A percentile compares a stretch with the other conserved stretches of the same genome.
Conservation (phyloP, 768 basidiomycete genomes). For the Leucocoprinus sp. region DNA sequence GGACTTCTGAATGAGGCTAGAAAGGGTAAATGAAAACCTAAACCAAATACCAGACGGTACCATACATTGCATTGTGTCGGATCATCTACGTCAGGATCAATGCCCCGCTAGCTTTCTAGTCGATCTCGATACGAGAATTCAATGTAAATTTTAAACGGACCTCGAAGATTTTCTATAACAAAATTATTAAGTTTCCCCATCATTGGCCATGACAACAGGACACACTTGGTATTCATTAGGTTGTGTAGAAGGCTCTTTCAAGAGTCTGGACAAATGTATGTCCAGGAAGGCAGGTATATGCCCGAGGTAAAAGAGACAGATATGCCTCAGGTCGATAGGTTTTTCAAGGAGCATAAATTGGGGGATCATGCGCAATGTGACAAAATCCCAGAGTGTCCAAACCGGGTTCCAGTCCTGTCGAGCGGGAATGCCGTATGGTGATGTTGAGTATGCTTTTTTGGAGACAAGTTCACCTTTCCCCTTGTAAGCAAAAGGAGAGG, state of each 20-base stretch:
- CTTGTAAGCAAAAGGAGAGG: constrained; percentile 25
- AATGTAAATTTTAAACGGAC: constrained; percentile 26
- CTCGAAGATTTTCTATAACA: constrained; percentile 63
- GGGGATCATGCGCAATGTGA: constrained; percentile 83
- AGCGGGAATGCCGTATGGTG: constrained; percentile 63
- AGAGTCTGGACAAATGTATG: constrained; percentile 72
- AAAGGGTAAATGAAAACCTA: background rate
- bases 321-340: constrained; percentile 90
- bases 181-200: constrained; percentile 1
- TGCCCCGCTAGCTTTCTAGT: constrained; percentile 58
- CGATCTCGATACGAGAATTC: background rate
- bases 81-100: constrained; percentile 92
- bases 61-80: constrained; percentile 79
- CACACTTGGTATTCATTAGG: constrained; percentile 71
- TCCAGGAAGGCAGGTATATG: constrained; percentile 93
- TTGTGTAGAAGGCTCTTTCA: constrained; percentile 74
- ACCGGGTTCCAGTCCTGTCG: constrained; percentile 72
- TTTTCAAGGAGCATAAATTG: constrained; percentile 78
- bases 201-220: constrained; percentile 11
- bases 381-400: constrained; percentile 86
- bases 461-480: constrained; percentile 4
- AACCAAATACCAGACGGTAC: background rate
- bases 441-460: constrained; percentile 13
- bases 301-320: constrained; percentile 94
- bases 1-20: constrained; percentile 87